Evolutionary conservation across 257 asterid genomes (phyloP).

Genomic region (Verbena officinalis): DNA sequence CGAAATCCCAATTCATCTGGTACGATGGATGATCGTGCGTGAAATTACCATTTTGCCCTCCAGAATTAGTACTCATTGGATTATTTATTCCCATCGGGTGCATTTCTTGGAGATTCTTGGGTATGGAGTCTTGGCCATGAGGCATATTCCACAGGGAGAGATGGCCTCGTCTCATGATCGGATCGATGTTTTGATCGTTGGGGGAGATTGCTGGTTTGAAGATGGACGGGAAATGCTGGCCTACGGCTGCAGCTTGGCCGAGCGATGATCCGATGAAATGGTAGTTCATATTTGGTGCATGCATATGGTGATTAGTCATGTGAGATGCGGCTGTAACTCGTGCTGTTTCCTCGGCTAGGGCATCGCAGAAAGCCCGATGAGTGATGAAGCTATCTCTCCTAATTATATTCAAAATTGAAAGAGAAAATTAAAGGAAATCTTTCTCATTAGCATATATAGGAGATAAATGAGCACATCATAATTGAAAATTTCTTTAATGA

Average conservation of each 20-base stretch:
- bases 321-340: conserved; percentile 71
- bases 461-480: too few species aligned
- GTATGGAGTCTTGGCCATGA: conserved; percentile 40
- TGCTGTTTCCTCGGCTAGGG: conserved; percentile 90
- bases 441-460: too few species aligned
- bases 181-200: conserved; percentile 36
- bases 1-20: conserved; percentile 62
- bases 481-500: too few species aligned
- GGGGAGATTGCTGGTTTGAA: conserved; percentile 42
- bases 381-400: conserved; percentile 97
- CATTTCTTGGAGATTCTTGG: conserved; percentile 53
- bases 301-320: conserved; percentile 30
- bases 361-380: conserved; percentile 95
- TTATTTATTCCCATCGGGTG: conserved; percentile 42
- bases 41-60: not conserved
- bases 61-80: conserved; percentile 29
- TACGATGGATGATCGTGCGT: conserved; percentile 37
- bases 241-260: conserved; percentile 30
- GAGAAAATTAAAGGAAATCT: not conserved
- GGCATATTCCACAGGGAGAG: conserved; percentile 54
- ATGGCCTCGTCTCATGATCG: conserved; percentile 36
- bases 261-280: conserved; percentile 62
- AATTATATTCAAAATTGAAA: conserved; percentile 15
- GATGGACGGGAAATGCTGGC: conserved; percentile 59
- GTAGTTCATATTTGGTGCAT: conserved; percentile 41